Percentiles rank a stretch among this genome's conserved stretches.
Conservation (phyloP, 2,329 filamentous ascomycete species). For the Cryoendolithus antarcticus region DNA sequence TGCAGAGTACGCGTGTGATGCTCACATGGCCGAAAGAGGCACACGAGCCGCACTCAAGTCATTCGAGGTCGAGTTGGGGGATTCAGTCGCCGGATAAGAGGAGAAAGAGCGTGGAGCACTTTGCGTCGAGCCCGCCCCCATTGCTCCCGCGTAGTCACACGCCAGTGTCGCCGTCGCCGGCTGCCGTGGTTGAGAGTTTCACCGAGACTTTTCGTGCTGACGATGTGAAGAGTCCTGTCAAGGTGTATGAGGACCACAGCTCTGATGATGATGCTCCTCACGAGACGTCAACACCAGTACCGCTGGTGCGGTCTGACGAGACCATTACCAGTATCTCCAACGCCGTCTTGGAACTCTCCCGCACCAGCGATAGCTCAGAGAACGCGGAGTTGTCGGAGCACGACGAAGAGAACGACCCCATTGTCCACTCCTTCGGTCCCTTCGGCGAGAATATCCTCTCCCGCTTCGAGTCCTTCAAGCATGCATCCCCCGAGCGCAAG, state of each 20-base stretch:
- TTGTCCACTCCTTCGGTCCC: constrained; percentile 83
- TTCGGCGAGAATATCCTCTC: constrained; percentile 78
- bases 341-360: constrained; percentile 10
- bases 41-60: constrained; percentile 36
- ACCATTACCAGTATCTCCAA: constrained; percentile 2
- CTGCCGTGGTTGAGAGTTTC: constrained; percentile 27
- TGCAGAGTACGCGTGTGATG: constrained; percentile 82
- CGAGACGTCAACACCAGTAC: constrained; percentile 13
- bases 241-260: constrained; percentile 63
- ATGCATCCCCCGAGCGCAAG: constrained; percentile 48
- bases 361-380: constrained; percentile 16
- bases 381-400: constrained; percentile 60
- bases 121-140: constrained; percentile 49
- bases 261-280: constrained; percentile 37
- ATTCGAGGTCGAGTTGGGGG: constrained; percentile 49
- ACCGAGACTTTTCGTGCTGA: constrained; percentile 33
- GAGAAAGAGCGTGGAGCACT: constrained; percentile 29
- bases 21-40: constrained; percentile 66
- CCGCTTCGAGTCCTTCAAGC: constrained; percentile 65
- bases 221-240: constrained; percentile 33
- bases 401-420: constrained; percentile 88
- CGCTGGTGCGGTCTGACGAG: constrained; percentile 1
- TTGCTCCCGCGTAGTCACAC: constrained; percentile 41
- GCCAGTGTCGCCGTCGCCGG: constrained; percentile 61
- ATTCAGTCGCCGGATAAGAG: constrained; percentile 50